phyloP scores from a whole-genome alignment of 2,329 filamentous ascomycete genomes.

The Bretziella fagacearum region DNA sequence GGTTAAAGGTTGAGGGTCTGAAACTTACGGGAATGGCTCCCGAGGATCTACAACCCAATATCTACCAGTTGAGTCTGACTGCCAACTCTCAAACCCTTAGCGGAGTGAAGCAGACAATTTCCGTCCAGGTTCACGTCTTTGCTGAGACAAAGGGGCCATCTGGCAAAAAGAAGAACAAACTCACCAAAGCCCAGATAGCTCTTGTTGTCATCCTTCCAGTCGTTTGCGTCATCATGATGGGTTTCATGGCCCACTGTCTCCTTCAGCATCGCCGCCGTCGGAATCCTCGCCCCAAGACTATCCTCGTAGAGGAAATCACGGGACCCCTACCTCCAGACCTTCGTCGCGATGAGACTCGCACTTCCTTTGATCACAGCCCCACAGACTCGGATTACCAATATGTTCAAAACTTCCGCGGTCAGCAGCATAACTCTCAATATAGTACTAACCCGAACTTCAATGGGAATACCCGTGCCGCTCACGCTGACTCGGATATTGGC shows the following conservation, averaged over 20 bases:
- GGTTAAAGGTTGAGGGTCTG: conserved; percentile 27
- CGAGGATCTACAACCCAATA: background rate
- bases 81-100: conserved; percentile 14
- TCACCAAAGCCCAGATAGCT: conserved; percentile 21
- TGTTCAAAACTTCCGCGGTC: conserved; percentile 10
- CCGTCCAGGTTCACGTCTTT: conserved; percentile 22
- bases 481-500: conserved; percentile 10
- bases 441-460: background rate
- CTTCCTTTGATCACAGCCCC: conserved; percentile 8
- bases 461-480: conserved; percentile 1
- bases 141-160: conserved; percentile 17
- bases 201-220: conserved; percentile 30
- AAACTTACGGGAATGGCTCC: conserved; percentile 28
- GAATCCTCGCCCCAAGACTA: conserved; percentile 16
- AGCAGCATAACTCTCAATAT: background rate
- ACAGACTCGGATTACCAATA: conserved; percentile 11
- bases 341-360: conserved; percentile 4
- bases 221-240: conserved; percentile 21
- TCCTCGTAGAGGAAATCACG: conserved; percentile 8
- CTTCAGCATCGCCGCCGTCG: conserved; percentile 21
- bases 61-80: conserved; percentile 7
- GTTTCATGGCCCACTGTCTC: conserved; percentile 22
- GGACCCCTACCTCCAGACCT: conserved; percentile 10
- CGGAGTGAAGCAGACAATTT: conserved; percentile 10
- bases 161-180: conserved; percentile 15